Conservation (phyloP, 2,329 filamentous ascomycete species). For the Penicillium sp. region DNA sequence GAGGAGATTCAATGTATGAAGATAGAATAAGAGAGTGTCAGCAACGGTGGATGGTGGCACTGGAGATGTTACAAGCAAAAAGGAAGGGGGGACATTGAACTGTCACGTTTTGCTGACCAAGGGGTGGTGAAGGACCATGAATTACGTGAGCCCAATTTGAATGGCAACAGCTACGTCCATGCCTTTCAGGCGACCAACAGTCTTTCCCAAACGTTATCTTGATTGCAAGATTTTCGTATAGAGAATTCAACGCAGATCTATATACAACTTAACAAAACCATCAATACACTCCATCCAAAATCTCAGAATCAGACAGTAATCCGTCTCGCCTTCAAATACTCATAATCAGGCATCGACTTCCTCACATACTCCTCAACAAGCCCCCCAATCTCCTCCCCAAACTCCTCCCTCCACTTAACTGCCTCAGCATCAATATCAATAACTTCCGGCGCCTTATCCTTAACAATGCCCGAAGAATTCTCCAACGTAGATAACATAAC, state of each 20-base stretch:
- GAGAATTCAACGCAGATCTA: neutral
- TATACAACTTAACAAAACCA: neutral
- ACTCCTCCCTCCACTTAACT: slow-evolving; percentile 38
- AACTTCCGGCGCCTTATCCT: slow-evolving; percentile 29
- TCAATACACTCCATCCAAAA: neutral
- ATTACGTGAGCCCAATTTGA: too few species aligned
- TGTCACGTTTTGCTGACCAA: too few species aligned
- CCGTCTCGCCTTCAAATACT: slow-evolving; percentile 33
- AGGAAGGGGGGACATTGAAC: too few species aligned
- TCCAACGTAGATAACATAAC: slow-evolving; percentile 32
- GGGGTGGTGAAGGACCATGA: too few species aligned
- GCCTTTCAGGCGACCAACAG: too few species aligned
- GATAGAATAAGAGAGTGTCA: too few species aligned
- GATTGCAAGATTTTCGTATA: too few species aligned
- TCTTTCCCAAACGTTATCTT: too few species aligned
- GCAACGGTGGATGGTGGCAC: too few species aligned
- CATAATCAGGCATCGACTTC: slow-evolving; percentile 42
- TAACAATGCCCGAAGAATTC: slow-evolving; percentile 33
- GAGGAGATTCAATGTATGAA: too few species aligned
- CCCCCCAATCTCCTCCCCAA: slow-evolving; percentile 28
- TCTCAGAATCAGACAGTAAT: slow-evolving; percentile 7
- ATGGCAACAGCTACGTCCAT: too few species aligned
- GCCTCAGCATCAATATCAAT: slow-evolving; percentile 36
- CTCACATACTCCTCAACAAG: slow-evolving; percentile 27
- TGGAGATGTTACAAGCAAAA: too few species aligned